Base-by-base conservation (phyloP, 2,329 filamentous ascomycete species). In the Apiospora kogelbergensis region DNA sequence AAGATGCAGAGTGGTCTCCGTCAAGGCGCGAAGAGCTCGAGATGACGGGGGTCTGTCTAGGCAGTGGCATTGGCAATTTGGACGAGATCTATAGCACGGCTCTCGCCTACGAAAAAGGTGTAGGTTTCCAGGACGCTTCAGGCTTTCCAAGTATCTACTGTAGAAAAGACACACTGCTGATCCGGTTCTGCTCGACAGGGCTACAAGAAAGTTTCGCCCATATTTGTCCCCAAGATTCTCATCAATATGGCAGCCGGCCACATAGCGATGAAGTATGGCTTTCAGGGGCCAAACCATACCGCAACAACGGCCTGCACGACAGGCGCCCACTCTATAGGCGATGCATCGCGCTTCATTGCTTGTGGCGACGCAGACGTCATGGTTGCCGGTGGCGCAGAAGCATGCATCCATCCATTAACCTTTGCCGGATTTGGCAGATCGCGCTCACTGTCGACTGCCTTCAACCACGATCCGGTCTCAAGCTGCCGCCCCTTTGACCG, bases 201-300 rank as follows among this genome's bases (percentile, higher is more conserved):
- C 72, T 97, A 98, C 79, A 93, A 89, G 74, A 97, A 96, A 76
- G 93, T 98, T 2, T 97, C 95, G 42, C 96, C 96, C 1, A 83
- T 97, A 3, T 98, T 99, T 77, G 94, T 98, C 9, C 96, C 96
- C 7, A 92, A 93, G 74, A 89, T 98, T 9, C 86, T 99, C 65
- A 97, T 97, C 81, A 99, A 99, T 78, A 88, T 99, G 73, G 96
- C 93, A 0, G 96, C 96, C 11, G 96, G 96, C 0, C 95, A 98
- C 78, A 90, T 98, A 45, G 95, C 95, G 33, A 98, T 99, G 90
- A 92, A 90, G 74, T 90, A 96, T 81, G 93, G 94, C 22, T 92
- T 99, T 76, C 83, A 93, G 79, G 96, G 96, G 0, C 96, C 96
- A 5, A 98, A 97, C 77, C 96, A 98, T 80, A 89, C 95, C 1